Evolutionary conservation across 345 rosid genomes (phyloP), one percentile per base, ranked within the genome.

Genomic region (Salix suchowensis): DNA sequence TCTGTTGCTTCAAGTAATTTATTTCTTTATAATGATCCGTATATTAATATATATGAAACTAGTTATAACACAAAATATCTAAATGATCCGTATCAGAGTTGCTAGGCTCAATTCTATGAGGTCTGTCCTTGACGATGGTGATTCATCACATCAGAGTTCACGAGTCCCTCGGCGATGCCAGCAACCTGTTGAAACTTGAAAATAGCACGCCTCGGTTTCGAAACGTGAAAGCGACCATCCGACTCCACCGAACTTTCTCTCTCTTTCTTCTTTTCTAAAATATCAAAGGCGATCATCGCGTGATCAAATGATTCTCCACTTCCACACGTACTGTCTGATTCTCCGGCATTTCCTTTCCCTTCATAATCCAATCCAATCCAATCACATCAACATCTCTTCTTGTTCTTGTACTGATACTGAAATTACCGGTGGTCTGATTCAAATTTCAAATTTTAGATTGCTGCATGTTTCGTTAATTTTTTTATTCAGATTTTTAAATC

Each of bases 191-290:
- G 14, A 9, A 55, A 55, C 1, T 55, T 55, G 14, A 9, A n/a
- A 55, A n/a, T 2, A n/a, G 28, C 62, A 55, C 62, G 14, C 23
- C 11, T 55, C 3, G 16, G 28, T 23, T 37, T 50, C 58, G 60
- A 40, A 40, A 42, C 68, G 46, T 26, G 74, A 40, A 52, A 60
- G 50, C 74, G 34, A 60, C 74, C 61, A 60, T 14, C 69, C 74
- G 34, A 62, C 68, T 42, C 67, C 58, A 11, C 39, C 28, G 11
- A 65, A 48, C 30, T 6, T 7, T 32, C 28, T 23, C 37, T 9
- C 28, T 10, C 12, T 40, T 10, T 40, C 21, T 8, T 0, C 3
- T 24, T 23, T 24, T 4, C 2, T 3, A 44, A 24, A 42, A 62
- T 64, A 16, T 36, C 30, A 73, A 73, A 12, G 1, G 30, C 71